Evolutionary conservation across 768 basidiomycete genomes (phyloP).

Genomic region (Punctularia strigosozonata): DNA sequence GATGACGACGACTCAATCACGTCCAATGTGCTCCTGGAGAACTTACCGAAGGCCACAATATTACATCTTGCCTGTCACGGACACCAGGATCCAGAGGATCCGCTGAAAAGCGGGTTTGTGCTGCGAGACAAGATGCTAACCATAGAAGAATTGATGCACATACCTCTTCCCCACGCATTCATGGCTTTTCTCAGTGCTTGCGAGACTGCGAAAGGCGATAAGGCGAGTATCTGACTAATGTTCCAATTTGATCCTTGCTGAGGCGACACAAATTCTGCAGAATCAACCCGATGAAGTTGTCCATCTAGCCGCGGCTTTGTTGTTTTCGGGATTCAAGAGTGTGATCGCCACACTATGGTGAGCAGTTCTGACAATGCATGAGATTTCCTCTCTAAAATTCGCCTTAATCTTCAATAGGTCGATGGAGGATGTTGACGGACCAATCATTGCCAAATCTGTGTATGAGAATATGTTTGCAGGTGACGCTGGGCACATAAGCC

Average conservation of each 20-base stretch:
- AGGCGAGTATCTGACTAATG: no score
- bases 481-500: no score
- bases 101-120: conserved; percentile 11
- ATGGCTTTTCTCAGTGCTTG: conserved; percentile 26
- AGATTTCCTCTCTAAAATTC: no score
- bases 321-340: conserved; percentile 13
- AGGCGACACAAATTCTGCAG: no score
- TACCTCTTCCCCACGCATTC: conserved; percentile 12
- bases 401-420: no score
- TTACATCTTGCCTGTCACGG: conserved; percentile 18
- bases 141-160: conserved; percentile 15
- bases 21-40: not conserved
- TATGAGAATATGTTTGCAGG: not conserved
- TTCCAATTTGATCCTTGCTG: no score
- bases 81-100: conserved; percentile 9
- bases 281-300: conserved; percentile 17
- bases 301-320: conserved; percentile 21
- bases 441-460: not conserved
- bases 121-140: conserved; percentile 11
- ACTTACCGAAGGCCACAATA: no score
- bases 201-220: conserved; percentile 13
- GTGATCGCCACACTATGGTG: conserved; percentile 15
- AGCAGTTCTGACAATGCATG: no score
- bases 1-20: not conserved
- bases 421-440: not conserved